Percentiles rank a stretch among this genome's conserved stretches.
These are phyloP conservation scores for Colletotrichum sp. DNA, from an alignment of 2,329 filamentous ascomycete species.

Conservation along the genomic window DNA sequence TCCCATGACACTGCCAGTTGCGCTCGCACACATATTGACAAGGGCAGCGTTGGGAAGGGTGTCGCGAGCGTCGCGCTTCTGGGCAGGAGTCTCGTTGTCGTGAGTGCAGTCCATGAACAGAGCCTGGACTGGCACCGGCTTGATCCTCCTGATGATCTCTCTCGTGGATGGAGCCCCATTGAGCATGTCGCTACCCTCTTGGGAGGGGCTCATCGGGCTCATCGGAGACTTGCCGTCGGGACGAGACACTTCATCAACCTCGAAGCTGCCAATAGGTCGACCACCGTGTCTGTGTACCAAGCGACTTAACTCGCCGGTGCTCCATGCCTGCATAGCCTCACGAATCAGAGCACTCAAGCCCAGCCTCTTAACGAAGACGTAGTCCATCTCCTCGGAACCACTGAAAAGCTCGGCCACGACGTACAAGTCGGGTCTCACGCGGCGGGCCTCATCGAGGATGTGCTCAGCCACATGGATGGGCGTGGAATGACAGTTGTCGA, in stretches of 20 bases:
- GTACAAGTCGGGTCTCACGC: conserved; percentile 84
- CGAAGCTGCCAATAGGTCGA: conserved; percentile 94
- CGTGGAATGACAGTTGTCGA: conserved; percentile 98
- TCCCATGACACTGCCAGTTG: conserved; percentile 95
- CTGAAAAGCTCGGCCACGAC: conserved; percentile 96
- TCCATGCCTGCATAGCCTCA: conserved; percentile 99
- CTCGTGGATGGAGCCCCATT: conserved; percentile 42
- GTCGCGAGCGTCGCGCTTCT: conserved; percentile 93
- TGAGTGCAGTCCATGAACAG: conserved; percentile 99
- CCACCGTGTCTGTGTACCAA: conserved; percentile 94
- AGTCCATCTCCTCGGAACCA: conserved; percentile 94
- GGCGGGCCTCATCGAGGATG: conserved; percentile 90
- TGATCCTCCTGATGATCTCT: conserved; percentile 80
- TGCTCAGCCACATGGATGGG: conserved; percentile 94
- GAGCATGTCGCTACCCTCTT: conserved; percentile 29
- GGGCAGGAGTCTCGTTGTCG: conserved; percentile 94
- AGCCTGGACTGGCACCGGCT: conserved; percentile 87
- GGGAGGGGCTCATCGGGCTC: conserved; percentile 33
- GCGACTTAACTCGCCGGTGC: conserved; percentile 87
- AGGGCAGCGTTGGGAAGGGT: conserved; percentile 93
- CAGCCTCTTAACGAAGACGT: conserved; percentile 90
- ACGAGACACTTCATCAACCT: conserved; percentile 83
- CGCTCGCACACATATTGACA: conserved; percentile 94
- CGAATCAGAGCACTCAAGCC: conserved; percentile 91
- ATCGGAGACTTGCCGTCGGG: conserved; percentile 49